Conservation (phyloP, 2,329 filamentous ascomycete genomes). For the Pseudodiploospora longispora region DNA sequence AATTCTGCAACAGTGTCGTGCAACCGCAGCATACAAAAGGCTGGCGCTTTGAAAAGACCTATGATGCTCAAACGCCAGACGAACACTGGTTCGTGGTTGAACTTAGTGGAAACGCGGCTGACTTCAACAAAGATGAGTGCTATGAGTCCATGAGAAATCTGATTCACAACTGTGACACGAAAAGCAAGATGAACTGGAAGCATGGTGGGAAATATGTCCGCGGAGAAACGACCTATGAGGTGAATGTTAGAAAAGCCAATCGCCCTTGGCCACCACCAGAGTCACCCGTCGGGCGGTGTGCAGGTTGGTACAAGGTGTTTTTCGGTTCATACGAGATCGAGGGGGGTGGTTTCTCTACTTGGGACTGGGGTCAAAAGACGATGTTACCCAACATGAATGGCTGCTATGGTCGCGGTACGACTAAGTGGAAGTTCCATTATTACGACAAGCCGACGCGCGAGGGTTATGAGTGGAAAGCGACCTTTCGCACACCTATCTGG, state of each 20-base stretch:
- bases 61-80: slow-evolving; percentile 20
- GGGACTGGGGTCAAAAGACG: slow-evolving; percentile 17
- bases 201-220: slow-evolving; percentile 16
- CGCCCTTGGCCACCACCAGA: slow-evolving; percentile 12
- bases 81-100: slow-evolving; percentile 15
- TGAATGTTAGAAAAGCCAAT: slow-evolving; percentile 13
- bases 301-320: slow-evolving; percentile 14
- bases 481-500: slow-evolving; percentile 15
- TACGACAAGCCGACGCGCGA: slow-evolving; percentile 14
- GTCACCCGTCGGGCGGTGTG: slow-evolving; percentile 13
- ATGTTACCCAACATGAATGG: slow-evolving; percentile 11
- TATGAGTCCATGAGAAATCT: slow-evolving; percentile 12
- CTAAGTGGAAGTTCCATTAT: slow-evolving; percentile 19
- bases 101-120: slow-evolving; percentile 6
- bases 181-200: slow-evolving; percentile 25
- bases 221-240: slow-evolving; percentile 17
- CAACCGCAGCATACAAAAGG: slow-evolving; percentile 10
- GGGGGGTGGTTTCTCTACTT: slow-evolving; percentile 18
- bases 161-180: slow-evolving; percentile 21
- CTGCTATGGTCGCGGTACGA: slow-evolving; percentile 13
- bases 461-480: slow-evolving; percentile 16
- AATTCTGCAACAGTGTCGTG: slow-evolving; percentile 19
- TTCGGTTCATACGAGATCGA: slow-evolving; percentile 14
- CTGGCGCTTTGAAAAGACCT: slow-evolving; percentile 16
- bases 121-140: slow-evolving; percentile 13